Evolutionary conservation across 306 rosid species (phyloP).

Genomic region (Gastrolobium villosum): DNA sequence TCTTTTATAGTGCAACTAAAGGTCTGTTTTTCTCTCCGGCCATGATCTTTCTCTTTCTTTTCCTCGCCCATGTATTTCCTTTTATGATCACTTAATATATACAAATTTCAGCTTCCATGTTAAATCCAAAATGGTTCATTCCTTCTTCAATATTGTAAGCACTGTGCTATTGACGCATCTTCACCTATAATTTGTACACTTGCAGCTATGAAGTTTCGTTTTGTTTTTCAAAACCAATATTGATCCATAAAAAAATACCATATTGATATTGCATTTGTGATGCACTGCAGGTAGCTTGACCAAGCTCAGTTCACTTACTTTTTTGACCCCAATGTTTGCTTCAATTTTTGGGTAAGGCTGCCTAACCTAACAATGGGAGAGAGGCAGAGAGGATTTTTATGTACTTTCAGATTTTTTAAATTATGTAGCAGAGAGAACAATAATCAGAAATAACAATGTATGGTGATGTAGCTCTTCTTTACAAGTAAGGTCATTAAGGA

Average conservation of each 20-base stretch:
- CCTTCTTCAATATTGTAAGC: constrained; percentile 40
- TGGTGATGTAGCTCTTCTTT: constrained; percentile 25
- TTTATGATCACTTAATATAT: constrained; percentile 3
- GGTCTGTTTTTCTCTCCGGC: constrained; percentile 57
- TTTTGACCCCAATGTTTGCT: constrained; percentile 98
- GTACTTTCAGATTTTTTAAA: constrained; percentile 10
- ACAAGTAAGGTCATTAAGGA: not conserved
- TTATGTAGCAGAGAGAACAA: not conserved
- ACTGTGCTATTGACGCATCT: constrained; percentile 8
- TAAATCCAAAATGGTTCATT: constrained; percentile 37
- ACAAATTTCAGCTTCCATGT: constrained; percentile 21
- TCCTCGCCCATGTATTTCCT: not conserved
- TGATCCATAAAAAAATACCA: constrained; percentile 1
- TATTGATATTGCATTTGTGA: constrained; percentile 42
- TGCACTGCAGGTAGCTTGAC: constrained; percentile 91
- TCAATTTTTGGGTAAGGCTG: constrained; percentile 91
- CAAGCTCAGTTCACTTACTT: constrained; percentile 96
- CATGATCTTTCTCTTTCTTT: constrained; percentile 24
- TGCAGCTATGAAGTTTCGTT: not conserved
- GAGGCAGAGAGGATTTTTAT: not conserved
- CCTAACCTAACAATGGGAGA: constrained; percentile 15
- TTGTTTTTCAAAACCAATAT: constrained; percentile 23
- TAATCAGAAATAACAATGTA: not conserved
- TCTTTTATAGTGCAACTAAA: constrained; percentile 93
- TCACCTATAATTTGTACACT: constrained; percentile 12